Evolutionary conservation across 805 yeast genomes (phyloP), one percentile per base, ranked within the genome.

Genomic region (Candida andamanensis): DNA sequence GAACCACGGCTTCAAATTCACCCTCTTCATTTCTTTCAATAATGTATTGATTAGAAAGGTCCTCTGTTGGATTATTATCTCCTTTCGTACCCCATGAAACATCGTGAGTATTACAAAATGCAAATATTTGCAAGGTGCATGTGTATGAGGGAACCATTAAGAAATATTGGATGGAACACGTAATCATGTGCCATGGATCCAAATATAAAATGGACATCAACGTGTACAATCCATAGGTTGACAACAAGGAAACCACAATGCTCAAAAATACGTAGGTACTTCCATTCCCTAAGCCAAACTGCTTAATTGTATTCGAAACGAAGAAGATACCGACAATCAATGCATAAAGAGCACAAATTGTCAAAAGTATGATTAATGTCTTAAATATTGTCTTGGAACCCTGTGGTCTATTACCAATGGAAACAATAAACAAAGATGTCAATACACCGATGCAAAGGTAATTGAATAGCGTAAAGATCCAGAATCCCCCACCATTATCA

Each of bases 81-180:
- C 98, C 98, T 55, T 90, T 90, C 2, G 98, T 90, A 60, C 98
- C 98, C 98, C 98, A 90, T 0, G 96, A 84, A 30, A 92, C 95
- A 67, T 90, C 98, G 60, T 90, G 97, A 3, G 97, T 90, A 56
- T 90, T 90, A 65, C 98, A 90, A 60, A 90, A 87, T 1, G 98
- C 97, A 63, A 87, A 90, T 37, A 92, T 87, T 60, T 90, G 97
- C 36, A 90, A 66, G 2, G 95, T 80, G 61, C 95, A 85, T 4
- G 94, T 83, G 55, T 87, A 90, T 0, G 94, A 80, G 16, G 98
- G 97, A 32, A 90, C 69, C 69, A 92, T 72, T 44, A 89, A 55
- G 60, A 90, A 84, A 66, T 92, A 90, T 56, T 90, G 98, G 4
- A 78, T 34, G 0, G 95, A 78, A 28, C 95, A 85, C 2, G 96